A percentile compares a stretch with the other conserved stretches of the same genome.
Evolutionary conservation across 441 rosid genomes (phyloP).

Genomic region (Pelargonium fulgidum): DNA sequence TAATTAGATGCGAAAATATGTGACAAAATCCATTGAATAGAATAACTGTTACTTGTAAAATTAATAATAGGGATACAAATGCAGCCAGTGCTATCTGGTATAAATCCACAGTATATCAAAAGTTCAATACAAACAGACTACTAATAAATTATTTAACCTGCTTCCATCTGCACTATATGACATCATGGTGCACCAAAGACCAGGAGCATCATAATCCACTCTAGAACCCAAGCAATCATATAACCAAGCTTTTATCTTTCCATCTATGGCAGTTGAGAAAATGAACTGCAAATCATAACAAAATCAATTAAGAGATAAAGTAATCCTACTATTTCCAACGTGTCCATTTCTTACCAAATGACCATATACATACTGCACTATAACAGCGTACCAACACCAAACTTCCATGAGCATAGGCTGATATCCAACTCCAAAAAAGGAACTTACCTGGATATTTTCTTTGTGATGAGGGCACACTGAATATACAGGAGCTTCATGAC

Average conservation of each 20-base stretch:
- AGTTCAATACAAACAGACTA: neutral
- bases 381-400: neutral
- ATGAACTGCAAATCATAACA: constrained; percentile 39
- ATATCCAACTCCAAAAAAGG: neutral
- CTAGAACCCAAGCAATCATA: constrained; percentile 63
- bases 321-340: neutral
- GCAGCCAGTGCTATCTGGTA: neutral
- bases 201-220: constrained; percentile 82
- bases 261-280: constrained; percentile 72
- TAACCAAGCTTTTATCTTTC: constrained; percentile 83
- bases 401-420: constrained; percentile 8
- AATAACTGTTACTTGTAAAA: neutral
- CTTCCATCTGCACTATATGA: constrained; percentile 75
- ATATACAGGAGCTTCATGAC: constrained; percentile 76
- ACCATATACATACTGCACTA: neutral
- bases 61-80: neutral
- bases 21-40: neutral
- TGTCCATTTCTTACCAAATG: neutral
- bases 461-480: constrained; percentile 73
- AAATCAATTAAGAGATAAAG: neutral
- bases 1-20: neutral
- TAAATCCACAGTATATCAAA: neutral
- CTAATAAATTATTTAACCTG: constrained; percentile 34
- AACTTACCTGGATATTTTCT: constrained; percentile 64
- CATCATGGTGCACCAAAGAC: constrained; percentile 62